Base-by-base conservation (phyloP, 331 rosid species). In the Spiraea crenata region DNA sequence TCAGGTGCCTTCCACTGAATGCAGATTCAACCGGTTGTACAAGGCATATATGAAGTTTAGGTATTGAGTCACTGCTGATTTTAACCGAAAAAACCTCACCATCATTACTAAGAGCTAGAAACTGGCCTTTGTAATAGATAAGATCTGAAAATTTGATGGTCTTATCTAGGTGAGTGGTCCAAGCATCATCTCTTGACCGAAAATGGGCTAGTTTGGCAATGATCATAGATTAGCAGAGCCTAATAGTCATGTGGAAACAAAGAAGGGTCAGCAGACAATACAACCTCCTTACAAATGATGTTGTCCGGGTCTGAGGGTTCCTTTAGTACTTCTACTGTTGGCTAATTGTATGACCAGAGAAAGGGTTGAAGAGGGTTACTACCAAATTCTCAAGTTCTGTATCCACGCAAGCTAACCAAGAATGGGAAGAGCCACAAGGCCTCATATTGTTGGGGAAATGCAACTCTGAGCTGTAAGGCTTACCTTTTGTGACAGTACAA, bases 281-380 rank as follows among this genome's bases (percentile, higher is more conserved):
- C 68, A 17, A 63, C n/a, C 12, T 42, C n/a, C 12, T 42, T 44
- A 12, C 8, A 1, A 19, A 19, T 44, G 57, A 6, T 5, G 10
- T 6, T 2, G 31, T 25, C 31, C 31, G 31, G 31, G n/a, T 51
- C 57, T 5, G 9, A 3, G 4, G 5, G 5, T 16, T 15, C 5
- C 16, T 20, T 5, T 9, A 8, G 4, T 41, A 17, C 8, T 16
- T 10, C 9, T 35, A 41, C 37, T 25, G 15, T 19, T 20, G 69
- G 40, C 54, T 64, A 45, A 64, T 64, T 54, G 54, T 20, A 15
- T 19, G 19, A 12, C 54, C 8, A 3, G 40, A 44, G 54, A 64
- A 44, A 44, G 69, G 69, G 68, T 63, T 63, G 10, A 63, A 31
- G 6, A 64, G 69, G 17, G 55, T 64, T 19, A 64, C n/a, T 12